Percentiles rank a stretch among this genome's conserved stretches.
Conservation (phyloP, 2,329 filamentous ascomycete species). For the Clonostachys chloroleuca region DNA sequence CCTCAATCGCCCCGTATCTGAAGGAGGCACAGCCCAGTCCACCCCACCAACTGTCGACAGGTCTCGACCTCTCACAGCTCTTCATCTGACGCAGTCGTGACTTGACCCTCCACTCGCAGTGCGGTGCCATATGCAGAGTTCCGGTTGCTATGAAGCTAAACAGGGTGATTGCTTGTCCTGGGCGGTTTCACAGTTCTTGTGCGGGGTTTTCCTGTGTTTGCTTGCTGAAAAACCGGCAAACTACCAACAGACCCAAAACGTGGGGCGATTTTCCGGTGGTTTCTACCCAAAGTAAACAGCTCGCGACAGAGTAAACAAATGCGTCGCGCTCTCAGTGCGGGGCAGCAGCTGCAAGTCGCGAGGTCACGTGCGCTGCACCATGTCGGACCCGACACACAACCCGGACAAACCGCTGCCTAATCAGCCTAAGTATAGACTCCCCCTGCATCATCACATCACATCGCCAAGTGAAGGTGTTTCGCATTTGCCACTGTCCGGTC, state of each 20-base stretch:
- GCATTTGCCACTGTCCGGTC: too few species aligned
- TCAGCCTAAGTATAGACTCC: constrained; percentile 12
- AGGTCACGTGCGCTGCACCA: constrained; percentile 1
- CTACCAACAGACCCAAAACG: too few species aligned
- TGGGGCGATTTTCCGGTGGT: background rate
- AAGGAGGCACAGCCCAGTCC: too few species aligned
- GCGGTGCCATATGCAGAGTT: too few species aligned
- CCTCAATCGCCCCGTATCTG: too few species aligned
- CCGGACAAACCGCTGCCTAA: background rate
- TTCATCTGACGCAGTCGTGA: too few species aligned
- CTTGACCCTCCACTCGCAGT: too few species aligned
- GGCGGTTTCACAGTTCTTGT: background rate
- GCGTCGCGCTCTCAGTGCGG: constrained; percentile 4
- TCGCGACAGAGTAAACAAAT: constrained; percentile 6
- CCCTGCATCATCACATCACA: background rate
- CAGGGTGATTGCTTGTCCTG: background rate
- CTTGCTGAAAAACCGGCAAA: background rate
- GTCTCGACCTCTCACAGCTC: too few species aligned
- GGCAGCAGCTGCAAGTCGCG: constrained; percentile 1
- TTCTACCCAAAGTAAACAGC: constrained; percentile 3
- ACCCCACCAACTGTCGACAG: too few species aligned
- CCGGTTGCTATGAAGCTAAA: background rate
- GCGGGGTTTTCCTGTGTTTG: background rate
- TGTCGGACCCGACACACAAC: too few species aligned
- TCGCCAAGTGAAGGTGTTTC: too few species aligned